phyloP scores from a whole-genome alignment of 2,329 filamentous ascomycete genomes.

The Alternaria postmessia region DNA sequence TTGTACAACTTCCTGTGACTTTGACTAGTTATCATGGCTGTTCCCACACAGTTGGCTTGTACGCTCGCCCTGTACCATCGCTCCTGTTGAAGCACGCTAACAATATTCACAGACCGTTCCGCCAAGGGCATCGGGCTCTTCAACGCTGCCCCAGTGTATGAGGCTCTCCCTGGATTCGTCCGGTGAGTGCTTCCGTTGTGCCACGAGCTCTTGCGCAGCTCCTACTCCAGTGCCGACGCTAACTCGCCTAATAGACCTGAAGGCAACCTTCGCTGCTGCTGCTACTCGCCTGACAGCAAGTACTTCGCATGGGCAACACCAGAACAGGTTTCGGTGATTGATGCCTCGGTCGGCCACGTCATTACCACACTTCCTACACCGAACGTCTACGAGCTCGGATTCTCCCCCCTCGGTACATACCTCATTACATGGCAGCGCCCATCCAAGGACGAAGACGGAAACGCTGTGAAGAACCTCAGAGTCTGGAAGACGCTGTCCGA shows the following conservation, averaged over 20 bases:
- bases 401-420: slow-evolving; percentile 91
- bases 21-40: slow-evolving; percentile 95
- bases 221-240: slow-evolving; percentile 11
- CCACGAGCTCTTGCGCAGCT: not conserved
- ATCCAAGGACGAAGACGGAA: slow-evolving; percentile 89
- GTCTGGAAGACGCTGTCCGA: slow-evolving; percentile 89
- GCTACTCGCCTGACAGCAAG: slow-evolving; percentile 93
- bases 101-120: slow-evolving; percentile 72
- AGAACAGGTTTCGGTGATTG: slow-evolving; percentile 82
- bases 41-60: slow-evolving; percentile 92
- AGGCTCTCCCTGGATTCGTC: slow-evolving; percentile 79
- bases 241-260: slow-evolving; percentile 69
- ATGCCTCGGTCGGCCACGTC: slow-evolving; percentile 77
- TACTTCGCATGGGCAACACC: slow-evolving; percentile 95
- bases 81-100: slow-evolving; percentile 16
- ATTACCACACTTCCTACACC: slow-evolving; percentile 78
- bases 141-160: slow-evolving; percentile 89
- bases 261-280: slow-evolving; percentile 92
- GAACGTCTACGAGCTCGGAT: slow-evolving; percentile 92
- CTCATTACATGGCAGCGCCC: slow-evolving; percentile 97
- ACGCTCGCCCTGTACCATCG: slow-evolving; percentile 41
- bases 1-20: slow-evolving; percentile 69
- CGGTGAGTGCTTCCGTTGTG: slow-evolving; percentile 52
- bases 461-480: slow-evolving; percentile 95
- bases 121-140: slow-evolving; percentile 95